phyloP scores from a whole-genome alignment of 2,329 filamentous ascomycete genomes.

The Sordariomycetes sp. region DNA sequence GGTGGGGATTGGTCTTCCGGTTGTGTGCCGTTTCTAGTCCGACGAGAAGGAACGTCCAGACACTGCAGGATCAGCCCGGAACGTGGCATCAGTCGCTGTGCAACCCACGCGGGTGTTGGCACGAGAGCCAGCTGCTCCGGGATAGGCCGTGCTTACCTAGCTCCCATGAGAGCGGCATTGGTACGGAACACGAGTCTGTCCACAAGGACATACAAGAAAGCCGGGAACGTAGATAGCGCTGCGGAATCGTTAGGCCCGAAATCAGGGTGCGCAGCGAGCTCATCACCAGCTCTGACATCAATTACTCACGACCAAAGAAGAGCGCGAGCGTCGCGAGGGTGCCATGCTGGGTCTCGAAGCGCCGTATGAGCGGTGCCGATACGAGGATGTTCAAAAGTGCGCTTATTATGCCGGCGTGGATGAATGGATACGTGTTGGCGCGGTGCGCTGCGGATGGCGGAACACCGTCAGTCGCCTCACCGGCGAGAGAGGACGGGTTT shows the following conservation, averaged over 20 bases:
- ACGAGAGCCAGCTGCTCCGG: not conserved
- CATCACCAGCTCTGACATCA: not conserved
- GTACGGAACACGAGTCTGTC: slow-evolving; percentile 59
- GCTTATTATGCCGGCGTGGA: slow-evolving; percentile 75
- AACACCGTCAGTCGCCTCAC: not conserved
- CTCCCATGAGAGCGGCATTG: slow-evolving; percentile 67
- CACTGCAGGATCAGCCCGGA: slow-evolving; percentile 30
- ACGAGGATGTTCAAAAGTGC: slow-evolving; percentile 67
- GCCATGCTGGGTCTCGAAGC: slow-evolving; percentile 86
- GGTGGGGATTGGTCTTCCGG: slow-evolving; percentile 66
- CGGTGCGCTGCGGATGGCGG: slow-evolving; percentile 63
- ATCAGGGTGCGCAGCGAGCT: slow-evolving; percentile 7
- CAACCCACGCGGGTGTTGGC: not conserved
- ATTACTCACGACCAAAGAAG: slow-evolving; percentile 74
- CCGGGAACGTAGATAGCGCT: slow-evolving; percentile 74
- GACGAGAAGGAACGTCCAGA: slow-evolving; percentile 87
- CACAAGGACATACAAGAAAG: slow-evolving; percentile 64
- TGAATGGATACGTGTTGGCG: slow-evolving; percentile 80
- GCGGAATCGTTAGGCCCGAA: slow-evolving; percentile 5
- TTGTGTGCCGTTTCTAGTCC: slow-evolving; percentile 78
- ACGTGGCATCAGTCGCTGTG: not conserved
- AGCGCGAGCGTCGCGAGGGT: slow-evolving; percentile 78
- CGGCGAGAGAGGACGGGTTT: not conserved
- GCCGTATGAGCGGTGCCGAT: slow-evolving; percentile 76
- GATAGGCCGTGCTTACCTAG: slow-evolving; percentile 46